Evolutionary conservation across 2,329 filamentous ascomycete species (phyloP), one percentile per base, ranked within the genome.

Genomic region (Aureobasidium leucospermi): DNA sequence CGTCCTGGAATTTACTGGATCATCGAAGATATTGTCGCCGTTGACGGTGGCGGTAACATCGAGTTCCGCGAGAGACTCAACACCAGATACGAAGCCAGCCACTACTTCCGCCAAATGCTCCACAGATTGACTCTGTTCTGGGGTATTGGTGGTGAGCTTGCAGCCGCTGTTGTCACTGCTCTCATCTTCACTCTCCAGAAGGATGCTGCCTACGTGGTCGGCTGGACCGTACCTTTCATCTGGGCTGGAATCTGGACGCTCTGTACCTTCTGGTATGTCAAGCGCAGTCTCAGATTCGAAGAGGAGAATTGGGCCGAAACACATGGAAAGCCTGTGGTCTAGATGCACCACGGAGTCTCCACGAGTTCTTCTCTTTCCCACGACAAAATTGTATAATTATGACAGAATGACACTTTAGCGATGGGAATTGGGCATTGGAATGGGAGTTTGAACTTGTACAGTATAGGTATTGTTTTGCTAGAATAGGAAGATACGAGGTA

Each of bases 1-100:
- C 78, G 80, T 1, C 80, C 80, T 0, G 78, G 78, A 1, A 79
- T 82, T 63, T 82, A 82, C 69, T 74, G 74, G 7, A 73, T 82
- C 63, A 79, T 82, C 63, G 80, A 82, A 61, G 80, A 82, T 63
- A 71, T 82, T 29, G 74, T 76, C 43, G 79, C 79, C 2, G 79
- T 81, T 4, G 79, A 82, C 61, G 80, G 80, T 5, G 74, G 71
- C 13, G 80, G 79, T 23, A 78, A 78, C 6, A 81, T 78, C 6
- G 76, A 77, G 58, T 82, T 78, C 70, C 73, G 80, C 43, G 76
- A 81, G 64, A 68, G 76, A 3, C 70, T 82, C 36, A 80, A 81
- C 65, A 67, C 75, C 39, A 72, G 80, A 38, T 82, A 82, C 66
- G 76, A 79, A 67, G 77, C 79, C 2, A 79, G 76, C 66, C 78